Evolutionary conservation across 1,284 basidiomycete genomes (phyloP).

Genomic region (Cutaneotrichosporon sp.): DNA sequence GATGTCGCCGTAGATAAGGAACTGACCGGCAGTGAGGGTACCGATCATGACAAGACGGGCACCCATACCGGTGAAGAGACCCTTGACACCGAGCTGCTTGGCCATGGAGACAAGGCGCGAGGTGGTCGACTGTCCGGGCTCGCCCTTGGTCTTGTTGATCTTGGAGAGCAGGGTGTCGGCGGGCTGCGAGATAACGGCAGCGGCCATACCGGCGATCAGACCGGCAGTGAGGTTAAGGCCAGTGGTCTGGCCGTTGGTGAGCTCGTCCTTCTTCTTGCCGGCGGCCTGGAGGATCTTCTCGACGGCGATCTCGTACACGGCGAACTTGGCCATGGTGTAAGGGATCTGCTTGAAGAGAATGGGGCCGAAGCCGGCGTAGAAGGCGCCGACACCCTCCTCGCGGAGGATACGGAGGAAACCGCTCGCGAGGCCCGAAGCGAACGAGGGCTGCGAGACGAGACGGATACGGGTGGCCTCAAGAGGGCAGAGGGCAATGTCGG

Average conservation of each 20-base stretch:
- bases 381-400: conserved; percentile 53
- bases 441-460: conserved; percentile 55
- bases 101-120: conserved; percentile 52
- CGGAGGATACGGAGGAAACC: conserved; percentile 55
- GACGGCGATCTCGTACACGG: conserved; percentile 51
- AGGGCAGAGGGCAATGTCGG: conserved; percentile 64
- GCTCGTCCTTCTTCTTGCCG: conserved; percentile 52
- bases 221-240: conserved; percentile 51
- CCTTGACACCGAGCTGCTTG: conserved; percentile 51
- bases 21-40: conserved; percentile 55
- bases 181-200: conserved; percentile 58
- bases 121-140: conserved; percentile 53
- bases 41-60: conserved; percentile 53
- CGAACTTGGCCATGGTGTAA: conserved; percentile 57
- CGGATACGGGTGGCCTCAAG: conserved; percentile 58
- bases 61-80: conserved; percentile 54
- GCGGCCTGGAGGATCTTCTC: conserved; percentile 52
- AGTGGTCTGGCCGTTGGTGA: conserved; percentile 46
- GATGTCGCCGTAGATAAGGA: conserved; percentile 53
- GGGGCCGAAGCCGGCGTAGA: conserved; percentile 58
- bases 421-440: conserved; percentile 53
- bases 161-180: conserved; percentile 55
- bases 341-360: conserved; percentile 57
- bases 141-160: conserved; percentile 59
- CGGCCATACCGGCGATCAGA: conserved; percentile 57